Evolutionary conservation across 148 eudicot species (phyloP), one percentile per base, ranked within the genome.

Genomic region (Rhododendron henanense): DNA sequence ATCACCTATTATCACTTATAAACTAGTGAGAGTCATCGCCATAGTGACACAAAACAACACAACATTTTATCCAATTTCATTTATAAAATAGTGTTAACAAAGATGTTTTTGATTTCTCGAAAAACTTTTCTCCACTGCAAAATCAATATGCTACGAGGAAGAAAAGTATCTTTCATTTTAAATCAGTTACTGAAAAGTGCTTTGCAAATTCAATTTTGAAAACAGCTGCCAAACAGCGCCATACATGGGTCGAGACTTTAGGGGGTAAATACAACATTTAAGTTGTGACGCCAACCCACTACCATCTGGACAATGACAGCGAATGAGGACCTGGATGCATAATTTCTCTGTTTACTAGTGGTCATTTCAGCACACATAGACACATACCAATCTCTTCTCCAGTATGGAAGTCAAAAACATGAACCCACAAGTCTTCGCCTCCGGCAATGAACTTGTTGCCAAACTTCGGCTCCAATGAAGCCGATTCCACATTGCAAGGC

Each of bases 381-480:
- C 37, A 84, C 90, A 81, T 84, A 95, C 98, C 97, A 87, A 88
- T 87, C 88, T 94, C 95, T 89, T 92, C 94, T 45, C 98, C 97
- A 47, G 94, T 94, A 83, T 91, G 91, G 82, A 95, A 95, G 90
- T 95, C 96, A 89, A 93, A 93, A 37, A 94, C 91, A 71, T 90
- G 95, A 85, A 94, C 88, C 97, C 98, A 95, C 97, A 94, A 93
- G 83, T 95, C 97, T 90, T 93, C 98, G 73, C 98, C 98, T 37
- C 94, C 97, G 78, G 97, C 95, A 80, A 94, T 88, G 78, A 95
- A 95, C 91, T 94, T 95, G 85, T 89, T 86, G 18, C 98, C 98
- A 90, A 89, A 91, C 79, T 93, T 94, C 0, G 98, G 98, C 88
- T 95, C 98, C 91, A 94, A 82, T 9, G 98, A 94, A 85, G 95